A percentile compares a stretch with the other conserved stretches of the same genome.
Evolutionary conservation across 768 basidiomycete species (phyloP).

Genomic region (Pleurotus pulmonarius): DNA sequence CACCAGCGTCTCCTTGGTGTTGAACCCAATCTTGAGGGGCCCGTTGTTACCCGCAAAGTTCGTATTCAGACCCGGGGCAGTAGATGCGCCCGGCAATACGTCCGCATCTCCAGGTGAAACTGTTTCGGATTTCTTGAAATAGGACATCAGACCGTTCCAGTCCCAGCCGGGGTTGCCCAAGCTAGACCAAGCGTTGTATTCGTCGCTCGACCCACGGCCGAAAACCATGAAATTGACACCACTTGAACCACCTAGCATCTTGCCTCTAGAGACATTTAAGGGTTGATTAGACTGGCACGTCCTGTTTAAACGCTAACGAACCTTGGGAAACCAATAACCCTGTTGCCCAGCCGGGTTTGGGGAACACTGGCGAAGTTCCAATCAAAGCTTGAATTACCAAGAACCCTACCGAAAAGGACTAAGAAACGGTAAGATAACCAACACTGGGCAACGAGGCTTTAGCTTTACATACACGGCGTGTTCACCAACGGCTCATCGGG

Average conservation of each 20-base stretch:
- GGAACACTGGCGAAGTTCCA: background rate
- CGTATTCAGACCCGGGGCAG: no score
- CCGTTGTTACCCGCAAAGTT: no score
- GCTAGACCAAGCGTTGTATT: slow-evolving; percentile 14
- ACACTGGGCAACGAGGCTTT: no score
- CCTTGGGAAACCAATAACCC: no score
- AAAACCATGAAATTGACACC: slow-evolving; percentile 14
- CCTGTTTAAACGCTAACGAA: no score
- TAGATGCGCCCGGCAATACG: no score
- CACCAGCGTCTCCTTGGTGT: no score
- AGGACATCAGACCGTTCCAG: slow-evolving; percentile 6
- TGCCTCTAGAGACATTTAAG: slow-evolving; percentile 10
- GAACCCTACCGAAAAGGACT: no score
- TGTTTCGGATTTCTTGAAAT: slow-evolving; percentile 9
- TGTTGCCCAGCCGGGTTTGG: background rate
- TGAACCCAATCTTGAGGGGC: no score
- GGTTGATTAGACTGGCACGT: background rate
- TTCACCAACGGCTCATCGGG: no score
- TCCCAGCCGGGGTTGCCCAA: slow-evolving; percentile 8
- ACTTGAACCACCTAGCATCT: slow-evolving; percentile 17
- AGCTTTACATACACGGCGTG: no score
- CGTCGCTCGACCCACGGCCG: slow-evolving; percentile 9
- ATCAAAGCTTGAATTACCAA: background rate
- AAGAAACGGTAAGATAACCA: no score
- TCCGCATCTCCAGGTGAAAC: background rate